phyloP scores from a whole-genome alignment of 148 eudicot species.

The Silene conica region DNA sequence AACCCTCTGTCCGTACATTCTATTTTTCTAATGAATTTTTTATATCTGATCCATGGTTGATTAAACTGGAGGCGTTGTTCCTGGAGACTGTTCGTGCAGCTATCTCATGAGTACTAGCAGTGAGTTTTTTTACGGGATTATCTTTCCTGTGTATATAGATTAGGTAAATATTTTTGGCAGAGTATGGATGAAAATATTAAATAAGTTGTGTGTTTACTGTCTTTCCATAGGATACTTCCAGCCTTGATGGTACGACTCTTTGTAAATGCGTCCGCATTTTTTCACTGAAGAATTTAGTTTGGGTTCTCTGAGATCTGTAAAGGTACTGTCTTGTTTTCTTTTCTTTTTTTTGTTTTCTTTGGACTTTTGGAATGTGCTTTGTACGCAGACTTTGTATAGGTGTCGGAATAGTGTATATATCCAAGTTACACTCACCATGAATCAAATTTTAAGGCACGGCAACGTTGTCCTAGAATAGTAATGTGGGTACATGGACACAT shows the following conservation, averaged over 20 bases:
- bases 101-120: constrained; percentile 18
- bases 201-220: constrained; percentile 4
- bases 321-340: neutral
- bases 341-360: neutral
- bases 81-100: constrained; percentile 28
- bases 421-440: neutral
- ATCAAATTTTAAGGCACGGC: neutral
- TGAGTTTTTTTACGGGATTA: constrained; percentile 22
- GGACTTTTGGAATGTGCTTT: neutral
- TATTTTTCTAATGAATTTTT: constrained; percentile 33
- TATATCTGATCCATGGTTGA: constrained; percentile 31
- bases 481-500: neutral
- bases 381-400: neutral
- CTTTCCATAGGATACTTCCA: constrained; percentile 12
- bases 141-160: neutral
- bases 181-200: constrained; percentile 3
- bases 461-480: neutral
- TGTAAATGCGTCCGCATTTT: constrained; percentile 22
- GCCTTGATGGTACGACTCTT: constrained; percentile 11
- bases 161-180: neutral
- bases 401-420: neutral
- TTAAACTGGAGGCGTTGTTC: constrained; percentile 25
- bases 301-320: neutral
- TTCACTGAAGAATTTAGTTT: neutral
- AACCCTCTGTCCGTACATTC: constrained; percentile 6